These are phyloP conservation scores for Moesziomyces antarcticus DNA, from an alignment of 1,284 basidiomycete genomes.

Conservation along the genomic window DNA sequence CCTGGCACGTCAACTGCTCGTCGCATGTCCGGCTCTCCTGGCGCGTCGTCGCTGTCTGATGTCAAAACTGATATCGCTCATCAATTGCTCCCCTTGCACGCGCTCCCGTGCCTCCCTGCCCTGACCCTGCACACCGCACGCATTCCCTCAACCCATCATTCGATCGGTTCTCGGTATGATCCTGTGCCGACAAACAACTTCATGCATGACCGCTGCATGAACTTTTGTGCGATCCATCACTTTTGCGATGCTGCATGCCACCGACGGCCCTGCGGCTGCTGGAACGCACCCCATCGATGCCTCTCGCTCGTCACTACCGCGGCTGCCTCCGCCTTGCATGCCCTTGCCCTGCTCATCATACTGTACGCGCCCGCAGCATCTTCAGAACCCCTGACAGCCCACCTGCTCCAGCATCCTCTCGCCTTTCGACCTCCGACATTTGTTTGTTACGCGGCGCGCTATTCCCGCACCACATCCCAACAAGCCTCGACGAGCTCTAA, in stretches of 20 bases:
- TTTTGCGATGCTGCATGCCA: constrained; percentile 24
- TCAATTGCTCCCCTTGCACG: neutral
- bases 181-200: constrained; percentile 27
- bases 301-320: neutral
- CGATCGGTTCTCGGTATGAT: constrained; percentile 6
- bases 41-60: constrained; percentile 14
- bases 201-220: constrained; percentile 22
- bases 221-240: constrained; percentile 10
- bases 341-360: neutral
- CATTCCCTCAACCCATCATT: constrained; percentile 7
- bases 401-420: no score
- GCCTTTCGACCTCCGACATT: constrained; percentile 16
- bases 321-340: constrained; percentile 3
- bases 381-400: neutral
- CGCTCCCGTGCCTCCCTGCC: neutral
- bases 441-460: constrained; percentile 34
- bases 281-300: constrained; percentile 13
- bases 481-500: constrained; percentile 28
- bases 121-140: neutral
- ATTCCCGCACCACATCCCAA: neutral
- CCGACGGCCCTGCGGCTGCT: constrained; percentile 18
- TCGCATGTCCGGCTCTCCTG: constrained; percentile 2
- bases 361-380: constrained; percentile 2
- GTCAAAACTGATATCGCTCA: constrained; percentile 27
- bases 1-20: constrained; percentile 25